These are phyloP conservation scores for Metschnikowia colocasiae DNA, from an alignment of 805 yeast genomes.

Conservation along the genomic window DNA sequence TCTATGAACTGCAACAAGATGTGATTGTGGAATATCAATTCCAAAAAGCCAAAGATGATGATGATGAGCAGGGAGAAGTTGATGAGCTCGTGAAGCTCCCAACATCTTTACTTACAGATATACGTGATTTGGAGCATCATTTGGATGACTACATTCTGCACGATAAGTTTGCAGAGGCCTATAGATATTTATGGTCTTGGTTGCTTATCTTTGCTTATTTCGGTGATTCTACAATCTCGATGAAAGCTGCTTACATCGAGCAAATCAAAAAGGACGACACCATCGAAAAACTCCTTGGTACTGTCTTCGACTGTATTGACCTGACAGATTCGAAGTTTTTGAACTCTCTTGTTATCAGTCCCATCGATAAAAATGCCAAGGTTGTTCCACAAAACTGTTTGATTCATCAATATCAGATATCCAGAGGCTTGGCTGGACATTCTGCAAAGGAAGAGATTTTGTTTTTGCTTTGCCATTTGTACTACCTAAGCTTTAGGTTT, in stretches of 20 bases:
- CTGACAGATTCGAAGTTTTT: conserved; percentile 24
- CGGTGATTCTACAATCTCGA: conserved; percentile 57
- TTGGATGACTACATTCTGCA: conserved; percentile 10
- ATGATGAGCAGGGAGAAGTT: conserved; percentile 15
- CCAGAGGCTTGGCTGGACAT: conserved; percentile 22
- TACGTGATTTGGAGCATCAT: conserved; percentile 28
- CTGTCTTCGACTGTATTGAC: conserved; percentile 59
- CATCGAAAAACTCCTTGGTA: conserved; percentile 50
- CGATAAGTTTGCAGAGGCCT: conserved; percentile 17
- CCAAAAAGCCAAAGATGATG: conserved; percentile 34
- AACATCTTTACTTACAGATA: conserved; percentile 33
- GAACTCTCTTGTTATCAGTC: conserved; percentile 16
- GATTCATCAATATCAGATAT: conserved; percentile 22
- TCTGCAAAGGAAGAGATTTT: conserved; percentile 30
- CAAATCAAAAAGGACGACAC: conserved; percentile 48
- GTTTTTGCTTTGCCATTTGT: conserved; percentile 46
- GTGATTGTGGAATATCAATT: conserved; percentile 61
- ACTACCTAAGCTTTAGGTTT: conserved; percentile 45
- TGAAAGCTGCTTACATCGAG: conserved; percentile 57
- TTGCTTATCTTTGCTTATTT: conserved; percentile 57
- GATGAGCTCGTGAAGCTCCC: conserved; percentile 37
- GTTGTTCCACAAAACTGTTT: conserved; percentile 15
- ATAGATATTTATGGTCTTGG: conserved; percentile 67
- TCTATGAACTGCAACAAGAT: conserved; percentile 51
- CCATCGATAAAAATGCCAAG: conserved; percentile 15